These are phyloP conservation scores for Diaporthe sp. DNA, from an alignment of 2,329 filamentous ascomycete species.

Conservation along the genomic window DNA sequence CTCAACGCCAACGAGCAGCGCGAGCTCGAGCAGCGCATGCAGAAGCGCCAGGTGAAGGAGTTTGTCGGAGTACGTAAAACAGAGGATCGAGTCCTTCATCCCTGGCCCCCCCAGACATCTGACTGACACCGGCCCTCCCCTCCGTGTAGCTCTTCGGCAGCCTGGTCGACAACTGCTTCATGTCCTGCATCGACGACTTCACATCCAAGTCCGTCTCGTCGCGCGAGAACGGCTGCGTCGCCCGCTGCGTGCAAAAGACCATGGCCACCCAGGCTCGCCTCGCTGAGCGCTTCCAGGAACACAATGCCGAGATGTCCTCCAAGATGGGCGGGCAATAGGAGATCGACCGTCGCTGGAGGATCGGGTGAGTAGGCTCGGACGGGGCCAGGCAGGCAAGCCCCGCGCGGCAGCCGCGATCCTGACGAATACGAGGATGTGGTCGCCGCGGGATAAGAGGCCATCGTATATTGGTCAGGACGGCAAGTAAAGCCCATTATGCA, in stretches of 20 bases:
- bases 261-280: constrained; percentile 92
- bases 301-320: constrained; percentile 72
- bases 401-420: background rate
- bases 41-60: constrained; percentile 98
- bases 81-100: background rate
- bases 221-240: constrained; percentile 91
- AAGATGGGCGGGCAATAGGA: constrained; percentile 64
- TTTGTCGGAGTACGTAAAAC: constrained; percentile 87
- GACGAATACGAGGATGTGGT: background rate
- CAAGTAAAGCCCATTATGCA: background rate
- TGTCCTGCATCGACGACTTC: constrained; percentile 98
- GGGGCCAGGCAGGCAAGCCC: background rate
- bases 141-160: constrained; percentile 68
- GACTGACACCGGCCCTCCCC: constrained; percentile 15
- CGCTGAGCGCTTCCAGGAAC: constrained; percentile 87
- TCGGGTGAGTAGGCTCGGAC: background rate
- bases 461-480: background rate
- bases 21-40: constrained; percentile 94
- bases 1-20: constrained; percentile 87
- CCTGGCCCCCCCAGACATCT: background rate
- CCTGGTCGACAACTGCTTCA: constrained; percentile 91
- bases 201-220: constrained; percentile 93
- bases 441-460: background rate
- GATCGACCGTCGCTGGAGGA: constrained; percentile 7
- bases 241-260: constrained; percentile 96